Base-by-base conservation (phyloP, 495 filamentous ascomycete genomes). In the Polyplosphaeria fusca region DNA sequence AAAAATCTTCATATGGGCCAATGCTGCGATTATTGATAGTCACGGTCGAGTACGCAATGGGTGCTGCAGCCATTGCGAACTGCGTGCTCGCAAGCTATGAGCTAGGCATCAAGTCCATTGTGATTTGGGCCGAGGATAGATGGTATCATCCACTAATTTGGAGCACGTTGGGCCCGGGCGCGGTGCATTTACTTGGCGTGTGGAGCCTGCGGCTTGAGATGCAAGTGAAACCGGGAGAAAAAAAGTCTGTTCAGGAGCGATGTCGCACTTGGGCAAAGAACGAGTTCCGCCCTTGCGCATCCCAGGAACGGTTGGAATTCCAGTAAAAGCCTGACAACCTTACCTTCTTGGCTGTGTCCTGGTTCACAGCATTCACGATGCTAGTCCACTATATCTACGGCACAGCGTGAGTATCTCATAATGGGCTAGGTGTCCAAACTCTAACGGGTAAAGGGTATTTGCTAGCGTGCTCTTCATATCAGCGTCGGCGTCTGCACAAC, bases 381-480 rank as follows among this genome's bases (percentile, higher is more conserved):
- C 43, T 47, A 5, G 16, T 4, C 4, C 43, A 47, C 18, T 47
- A 24, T 18, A 47, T 47, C 26, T 47, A 47, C 23, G 43, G 43
- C 23, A 47, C 43, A 9, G 16, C 9, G 43, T 47, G 26, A 13
- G 43, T 23, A 4, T 24, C 43, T 11, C 16, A 23, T 27, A 4
- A 23, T 24, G 9, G 4, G 23, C 5, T 24, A 42, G 5, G 19
- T 5, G 11, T 9, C 18, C 9, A 23, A 23, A 27, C 43, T 47
- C 18, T 23, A 13, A 11, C 5, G 7, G 30, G 43, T 23, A 24
- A 23, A 47, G 43, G 5, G 22, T 24, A 9, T 47, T 47, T 18
- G 22, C 43, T 9, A 27, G 19, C 23, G 9, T 24, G 23, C 23
- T 47, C 4, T 47, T 47, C 43, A 20, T 47, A 22, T 23, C 43